Percentiles rank a stretch among this genome's conserved stretches.
These are phyloP conservation scores for Garcia nutans DNA, from an alignment of 345 rosid species.

Conservation along the genomic window DNA sequence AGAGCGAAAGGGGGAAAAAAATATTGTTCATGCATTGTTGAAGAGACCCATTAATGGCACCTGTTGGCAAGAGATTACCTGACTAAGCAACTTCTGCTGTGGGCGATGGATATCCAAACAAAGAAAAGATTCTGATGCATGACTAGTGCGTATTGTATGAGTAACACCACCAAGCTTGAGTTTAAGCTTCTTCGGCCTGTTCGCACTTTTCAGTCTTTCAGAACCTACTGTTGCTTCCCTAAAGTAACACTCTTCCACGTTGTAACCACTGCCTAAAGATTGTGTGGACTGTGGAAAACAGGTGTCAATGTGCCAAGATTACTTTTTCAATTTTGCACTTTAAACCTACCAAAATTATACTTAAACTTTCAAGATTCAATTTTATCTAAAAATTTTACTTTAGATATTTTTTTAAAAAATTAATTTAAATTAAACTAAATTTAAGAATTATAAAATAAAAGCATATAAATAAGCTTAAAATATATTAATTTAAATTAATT, in stretches of 20 bases:
- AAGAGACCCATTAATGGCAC: not conserved
- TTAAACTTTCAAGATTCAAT: too few relatives aligned
- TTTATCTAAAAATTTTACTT: too few relatives aligned
- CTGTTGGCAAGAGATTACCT: slow-evolving; percentile 16
- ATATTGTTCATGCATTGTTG: not conserved
- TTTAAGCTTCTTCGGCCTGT: slow-evolving; percentile 26
- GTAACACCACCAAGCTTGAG: slow-evolving; percentile 33
- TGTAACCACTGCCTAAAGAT: slow-evolving; percentile 2
- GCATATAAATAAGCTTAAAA: too few relatives aligned
- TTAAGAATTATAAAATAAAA: too few relatives aligned
- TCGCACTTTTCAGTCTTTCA: slow-evolving; percentile 20
- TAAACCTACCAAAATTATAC: too few relatives aligned
- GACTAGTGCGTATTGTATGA: slow-evolving; percentile 26
- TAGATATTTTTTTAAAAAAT: too few relatives aligned
- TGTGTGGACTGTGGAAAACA: slow-evolving; percentile 5
- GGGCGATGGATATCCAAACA: slow-evolving; percentile 10
- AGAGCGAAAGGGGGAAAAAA: not conserved
- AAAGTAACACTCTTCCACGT: slow-evolving; percentile 4
- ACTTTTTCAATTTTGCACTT: too few relatives aligned
- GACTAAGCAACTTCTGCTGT: slow-evolving; percentile 5
- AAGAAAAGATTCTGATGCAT: slow-evolving; percentile 16
- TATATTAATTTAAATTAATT: too few relatives aligned
- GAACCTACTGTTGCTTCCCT: slow-evolving; percentile 5
- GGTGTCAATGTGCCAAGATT: not conserved
- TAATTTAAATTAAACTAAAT: too few relatives aligned